Evolutionary conservation across 148 eudicot species (phyloP), one percentile per base, ranked within the genome.

Genomic region (Heliosperma pusillum): DNA sequence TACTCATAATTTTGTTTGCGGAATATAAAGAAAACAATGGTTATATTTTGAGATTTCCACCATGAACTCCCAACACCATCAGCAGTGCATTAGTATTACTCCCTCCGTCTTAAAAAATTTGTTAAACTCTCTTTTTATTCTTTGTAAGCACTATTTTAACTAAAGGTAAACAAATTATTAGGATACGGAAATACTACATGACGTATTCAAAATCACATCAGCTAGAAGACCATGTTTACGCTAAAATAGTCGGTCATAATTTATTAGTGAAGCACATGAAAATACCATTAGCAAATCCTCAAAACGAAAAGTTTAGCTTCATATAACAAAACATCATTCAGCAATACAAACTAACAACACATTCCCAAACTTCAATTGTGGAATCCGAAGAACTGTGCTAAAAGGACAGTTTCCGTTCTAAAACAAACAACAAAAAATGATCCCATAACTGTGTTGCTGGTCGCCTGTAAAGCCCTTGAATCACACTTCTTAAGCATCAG

Each of bases 401-500:
- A 22, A 33, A 69, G 27, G 7, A 65, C 40, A 19, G 61, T 74
- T 13, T 20, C 5, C 4, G 4, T 26, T 70, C 61, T 44, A 68
- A 68, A 27, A 13, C 60, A 67, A 30, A 59, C 62, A 79, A 45
- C 42, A 21, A 62, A 47, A 74, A 61, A 68, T 33, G 21, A 74
- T 40, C 22, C 30, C 73, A 8, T 17, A 44, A 45, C 64, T 78
- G 67, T 78, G 72, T 66, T 40, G 58, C 17, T 50, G 55, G 55
- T 50, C 55, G 72, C 52, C 62, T 44, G 55, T 66, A 19, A 58
- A 20, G 36, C 40, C n/a, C 19, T 56, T 19, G 19, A 17, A 22
- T 64, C 55, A 26, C 0, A 8, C 21, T 70, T n/a, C 81, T 86
- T 82, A 90, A 15, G 91, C 91, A 44, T 88, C 95, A 21, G 90